These are phyloP conservation scores for Aspergillus oerlinghausenensis DNA, from an alignment of 2,329 filamentous ascomycete species.

Conservation along the genomic window DNA sequence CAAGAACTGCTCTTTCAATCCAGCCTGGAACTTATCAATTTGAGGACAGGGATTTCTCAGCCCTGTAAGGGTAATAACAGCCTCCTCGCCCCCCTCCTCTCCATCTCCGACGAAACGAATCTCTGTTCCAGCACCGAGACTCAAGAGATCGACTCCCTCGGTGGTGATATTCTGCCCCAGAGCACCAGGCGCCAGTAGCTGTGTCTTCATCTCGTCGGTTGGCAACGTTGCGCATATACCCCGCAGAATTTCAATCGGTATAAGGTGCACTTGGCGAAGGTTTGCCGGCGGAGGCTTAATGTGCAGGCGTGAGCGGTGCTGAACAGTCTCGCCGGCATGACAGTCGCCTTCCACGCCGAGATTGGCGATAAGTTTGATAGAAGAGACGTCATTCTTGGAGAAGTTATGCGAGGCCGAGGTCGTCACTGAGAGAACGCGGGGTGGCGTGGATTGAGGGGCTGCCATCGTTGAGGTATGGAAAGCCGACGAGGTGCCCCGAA, in stretches of 20 bases:
- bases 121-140: slow-evolving; percentile 1
- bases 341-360: slow-evolving; percentile 11
- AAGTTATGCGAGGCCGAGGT: slow-evolving; percentile 3
- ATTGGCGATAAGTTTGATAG: slow-evolving; percentile 4
- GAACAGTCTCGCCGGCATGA: slow-evolving; percentile 8
- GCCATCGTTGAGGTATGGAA: background rate
- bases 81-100: background rate
- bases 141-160: slow-evolving; percentile 6
- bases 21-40: slow-evolving; percentile 4
- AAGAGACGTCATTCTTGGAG: slow-evolving; percentile 3
- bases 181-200: background rate
- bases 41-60: slow-evolving; percentile 7
- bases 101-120: slow-evolving; percentile 3
- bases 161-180: slow-evolving; percentile 13
- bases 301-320: slow-evolving; percentile 6
- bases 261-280: slow-evolving; percentile 12
- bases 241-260: slow-evolving; percentile 5
- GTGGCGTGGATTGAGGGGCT: background rate
- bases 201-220: background rate
- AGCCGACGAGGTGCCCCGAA: too few species aligned
- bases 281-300: slow-evolving; percentile 5
- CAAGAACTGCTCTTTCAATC: slow-evolving; percentile 7
- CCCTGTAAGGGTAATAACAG: slow-evolving; percentile 3
- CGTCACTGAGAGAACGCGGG: slow-evolving; percentile 4
- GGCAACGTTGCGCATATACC: background rate